A percentile compares a stretch with the other conserved stretches of the same genome.
Evolutionary conservation across 192 early-diverging fungal genomes (phyloP).

Genomic region (Phycomyces nitens): DNA sequence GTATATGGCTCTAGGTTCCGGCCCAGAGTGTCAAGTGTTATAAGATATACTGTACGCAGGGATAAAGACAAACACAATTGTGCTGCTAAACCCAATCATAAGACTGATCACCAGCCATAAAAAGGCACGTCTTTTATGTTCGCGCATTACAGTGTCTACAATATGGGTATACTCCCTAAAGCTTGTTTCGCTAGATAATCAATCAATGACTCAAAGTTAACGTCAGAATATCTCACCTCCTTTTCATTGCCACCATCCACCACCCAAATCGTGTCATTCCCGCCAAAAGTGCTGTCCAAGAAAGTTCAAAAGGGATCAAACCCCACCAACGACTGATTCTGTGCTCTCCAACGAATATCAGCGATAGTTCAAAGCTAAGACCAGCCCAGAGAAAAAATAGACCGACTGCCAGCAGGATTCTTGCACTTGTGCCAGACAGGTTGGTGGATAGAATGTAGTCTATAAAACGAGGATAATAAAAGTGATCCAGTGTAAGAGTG

Average conservation of each 20-base stretch:
- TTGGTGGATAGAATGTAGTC: slow-evolving; percentile 37
- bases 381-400: slow-evolving; percentile 29
- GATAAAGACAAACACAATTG: slow-evolving; percentile 26
- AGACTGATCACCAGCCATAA: slow-evolving; percentile 10
- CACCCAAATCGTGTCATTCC: slow-evolving; percentile 35
- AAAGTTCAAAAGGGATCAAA: slow-evolving; percentile 32
- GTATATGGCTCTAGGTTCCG: too few relatives aligned
- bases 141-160: slow-evolving; percentile 12
- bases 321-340: slow-evolving; percentile 30
- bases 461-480: slow-evolving; percentile 41
- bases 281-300: slow-evolving; percentile 32
- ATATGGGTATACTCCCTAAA: slow-evolving; percentile 20
- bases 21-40: not conserved
- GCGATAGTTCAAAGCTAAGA: slow-evolving; percentile 32
- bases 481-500: slow-evolving; percentile 37
- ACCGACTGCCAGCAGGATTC: slow-evolving; percentile 22
- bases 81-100: slow-evolving; percentile 9
- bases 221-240: slow-evolving; percentile 18
- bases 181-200: slow-evolving; percentile 11
- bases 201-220: not conserved
- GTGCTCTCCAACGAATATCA: slow-evolving; percentile 32
- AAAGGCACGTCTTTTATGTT: slow-evolving; percentile 17
- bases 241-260: slow-evolving; percentile 28
- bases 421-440: slow-evolving; percentile 14
- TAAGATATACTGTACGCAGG: slow-evolving; percentile 13